Conservation (phyloP, 495 filamentous ascomycete species). For the Venustampulla echinocandica region DNA sequence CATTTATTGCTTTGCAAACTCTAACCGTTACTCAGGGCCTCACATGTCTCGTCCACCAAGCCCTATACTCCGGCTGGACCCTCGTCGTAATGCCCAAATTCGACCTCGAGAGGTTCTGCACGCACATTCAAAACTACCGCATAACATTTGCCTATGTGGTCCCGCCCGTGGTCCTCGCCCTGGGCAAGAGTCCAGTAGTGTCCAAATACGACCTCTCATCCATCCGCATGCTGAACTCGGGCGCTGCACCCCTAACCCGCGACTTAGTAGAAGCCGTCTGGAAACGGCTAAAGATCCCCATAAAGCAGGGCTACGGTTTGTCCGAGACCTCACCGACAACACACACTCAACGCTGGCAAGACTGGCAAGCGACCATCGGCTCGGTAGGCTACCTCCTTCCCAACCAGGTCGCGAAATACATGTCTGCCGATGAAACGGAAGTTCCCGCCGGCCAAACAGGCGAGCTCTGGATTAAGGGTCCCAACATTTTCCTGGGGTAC, state of each 20-base stretch:
- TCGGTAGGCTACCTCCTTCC: slow-evolving; percentile 73
- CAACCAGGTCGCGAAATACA: slow-evolving; percentile 78
- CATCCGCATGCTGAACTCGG: slow-evolving; percentile 78
- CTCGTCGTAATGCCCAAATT: slow-evolving; percentile 77
- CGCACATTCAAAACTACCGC: slow-evolving; percentile 60
- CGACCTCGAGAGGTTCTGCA: slow-evolving; percentile 70
- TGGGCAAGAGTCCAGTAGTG: slow-evolving; percentile 71
- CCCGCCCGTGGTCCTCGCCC: slow-evolving; percentile 73
- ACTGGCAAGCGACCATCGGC: slow-evolving; percentile 71
- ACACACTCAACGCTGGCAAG: slow-evolving; percentile 55
- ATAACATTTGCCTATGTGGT: slow-evolving; percentile 78
- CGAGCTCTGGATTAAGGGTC: slow-evolving; percentile 72
- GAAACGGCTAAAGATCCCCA: slow-evolving; percentile 59
- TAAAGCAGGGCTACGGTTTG: slow-evolving; percentile 54
- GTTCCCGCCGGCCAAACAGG: slow-evolving; percentile 45
- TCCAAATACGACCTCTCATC: slow-evolving; percentile 70
- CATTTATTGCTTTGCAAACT: slow-evolving; percentile 19
- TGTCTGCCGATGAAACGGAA: slow-evolving; percentile 46
- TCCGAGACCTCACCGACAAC: slow-evolving; percentile 47
- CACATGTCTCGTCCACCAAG: slow-evolving; percentile 53
- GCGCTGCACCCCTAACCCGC: slow-evolving; percentile 77
- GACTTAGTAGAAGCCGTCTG: slow-evolving; percentile 78
- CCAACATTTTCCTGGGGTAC: slow-evolving; percentile 71
- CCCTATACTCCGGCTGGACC: slow-evolving; percentile 57
- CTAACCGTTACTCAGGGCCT: slow-evolving; percentile 45